A percentile compares a stretch with the other conserved stretches of the same genome.
These are phyloP conservation scores for Debaryomyces nepalensis DNA, from an alignment of 1,139 yeast genomes.

Conservation along the genomic window DNA sequence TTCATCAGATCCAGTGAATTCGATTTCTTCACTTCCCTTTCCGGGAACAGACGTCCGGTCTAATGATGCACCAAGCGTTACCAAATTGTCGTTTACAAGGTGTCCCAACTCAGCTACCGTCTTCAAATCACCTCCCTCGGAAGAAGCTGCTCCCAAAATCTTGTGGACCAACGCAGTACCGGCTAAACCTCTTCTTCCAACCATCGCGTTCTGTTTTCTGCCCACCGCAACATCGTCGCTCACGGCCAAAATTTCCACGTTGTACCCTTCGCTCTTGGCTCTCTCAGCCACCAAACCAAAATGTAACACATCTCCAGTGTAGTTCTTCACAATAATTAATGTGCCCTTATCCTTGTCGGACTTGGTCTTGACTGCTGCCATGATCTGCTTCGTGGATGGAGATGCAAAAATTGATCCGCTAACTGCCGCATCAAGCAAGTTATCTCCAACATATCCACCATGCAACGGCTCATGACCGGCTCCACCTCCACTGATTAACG, in stretches of 20 bases:
- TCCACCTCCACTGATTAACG: constrained; percentile 89
- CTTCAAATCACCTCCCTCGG: constrained; percentile 42
- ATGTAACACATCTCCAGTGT: constrained; percentile 92
- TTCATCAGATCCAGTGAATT: constrained; percentile 52
- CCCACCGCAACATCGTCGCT: constrained; percentile 96
- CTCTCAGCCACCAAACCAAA: constrained; percentile 91
- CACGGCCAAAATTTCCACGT: constrained; percentile 72
- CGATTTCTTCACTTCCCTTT: constrained; percentile 53
- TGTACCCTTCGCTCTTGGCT: constrained; percentile 75
- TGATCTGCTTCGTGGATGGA: constrained; percentile 86
- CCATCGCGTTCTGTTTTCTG: constrained; percentile 80
- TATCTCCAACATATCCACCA: constrained; percentile 87
- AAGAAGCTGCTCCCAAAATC: constrained; percentile 76
- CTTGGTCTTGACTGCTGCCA: constrained; percentile 69
- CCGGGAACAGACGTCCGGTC: constrained; percentile 94
- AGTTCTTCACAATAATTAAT: constrained; percentile 80
- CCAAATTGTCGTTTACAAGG: constrained; percentile 64
- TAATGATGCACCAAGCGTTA: constrained; percentile 87
- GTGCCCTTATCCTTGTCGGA: constrained; percentile 64
- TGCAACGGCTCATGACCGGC: constrained; percentile 96
- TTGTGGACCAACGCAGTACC: constrained; percentile 90
- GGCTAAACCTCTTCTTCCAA: constrained; percentile 91
- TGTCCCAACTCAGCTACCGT: constrained; percentile 64
- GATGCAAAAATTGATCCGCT: constrained; percentile 90
- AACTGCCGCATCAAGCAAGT: constrained; percentile 83